Base-by-base conservation (phyloP, 2,329 filamentous ascomycete species). In the Gnomoniopsis smithogilvyi region DNA sequence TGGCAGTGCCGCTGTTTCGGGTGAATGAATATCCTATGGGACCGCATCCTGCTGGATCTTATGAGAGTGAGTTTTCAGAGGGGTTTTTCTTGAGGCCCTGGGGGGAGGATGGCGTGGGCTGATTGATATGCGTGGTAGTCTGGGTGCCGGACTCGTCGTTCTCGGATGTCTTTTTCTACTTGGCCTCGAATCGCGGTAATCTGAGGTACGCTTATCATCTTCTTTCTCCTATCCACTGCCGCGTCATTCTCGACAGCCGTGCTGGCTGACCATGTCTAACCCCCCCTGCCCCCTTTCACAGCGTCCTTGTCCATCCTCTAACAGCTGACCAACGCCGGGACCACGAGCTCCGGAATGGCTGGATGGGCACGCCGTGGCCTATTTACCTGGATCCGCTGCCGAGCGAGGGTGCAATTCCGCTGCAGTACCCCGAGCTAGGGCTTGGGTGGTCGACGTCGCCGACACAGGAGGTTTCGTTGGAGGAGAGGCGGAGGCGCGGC, bases 81-180 rank as follows among this genome's bases (percentile, higher is more conserved):
- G 17, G 4, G 30, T 3, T 14, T 38, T 46, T 15, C 24, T 34
- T 22, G n/a, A 17, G n/a, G 22, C 4, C 8, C 11, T 38, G 10
- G 36, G 11, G 14, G 7, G n/a, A 19, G 41, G 3, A n/a, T 45
- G 19, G 2, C 6, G 19, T 52, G 34, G 11, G 14, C 34, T 15
- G 11, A 2, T 2, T 41, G 3, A 14, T 30, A 38, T n/a, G 17
- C 3, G 24, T 22, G 41, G n/a, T 38, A 63, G 69, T 71, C 46
- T 72, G 70, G 70, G 70, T 72, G 8, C 70, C 70, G 1, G 70
- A 71, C 52, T 69, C 69, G 1, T 72, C 70, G 0, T 72, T 72
- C 43, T 71, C 70, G 1, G 70, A 71, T 41, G 70, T 72, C 10
- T 72, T 72, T 52, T 72, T 71, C 56, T 72, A 72, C 56, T 41